Evolutionary conservation across 495 filamentous ascomycete genomes (phyloP).

Genomic region (Aspergillus campestris): DNA sequence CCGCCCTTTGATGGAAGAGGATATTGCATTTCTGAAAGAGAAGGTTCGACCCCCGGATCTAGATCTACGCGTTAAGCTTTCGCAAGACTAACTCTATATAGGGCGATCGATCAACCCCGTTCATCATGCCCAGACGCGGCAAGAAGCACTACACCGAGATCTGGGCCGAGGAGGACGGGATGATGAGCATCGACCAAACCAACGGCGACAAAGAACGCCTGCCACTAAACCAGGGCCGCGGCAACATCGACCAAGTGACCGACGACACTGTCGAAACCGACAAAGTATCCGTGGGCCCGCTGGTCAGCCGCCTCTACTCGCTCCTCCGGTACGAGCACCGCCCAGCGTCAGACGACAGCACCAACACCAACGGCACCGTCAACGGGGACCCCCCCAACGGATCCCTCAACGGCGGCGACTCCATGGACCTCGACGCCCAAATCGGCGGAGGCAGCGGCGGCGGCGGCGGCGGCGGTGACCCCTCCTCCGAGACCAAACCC

Average conservation of each 20-base stretch:
- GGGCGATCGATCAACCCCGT: constrained; percentile 74
- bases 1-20: constrained; percentile 84
- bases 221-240: constrained; percentile 72
- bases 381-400: constrained; percentile 44
- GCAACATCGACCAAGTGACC: constrained; percentile 73
- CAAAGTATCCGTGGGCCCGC: constrained; percentile 79
- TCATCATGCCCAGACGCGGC: constrained; percentile 78
- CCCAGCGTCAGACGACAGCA: constrained; percentile 44
- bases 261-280: constrained; percentile 82
- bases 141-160: constrained; percentile 77
- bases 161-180: constrained; percentile 89
- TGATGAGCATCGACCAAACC: constrained; percentile 56
- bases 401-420: constrained; percentile 48
- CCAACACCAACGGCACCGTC: constrained; percentile 39
- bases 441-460: constrained; percentile 26
- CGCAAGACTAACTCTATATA: constrained; percentile 17
- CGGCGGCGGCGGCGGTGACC: constrained; percentile 15
- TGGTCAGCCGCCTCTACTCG: constrained; percentile 74
- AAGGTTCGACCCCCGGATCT: constrained; percentile 34
- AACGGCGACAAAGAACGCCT: constrained; percentile 52
- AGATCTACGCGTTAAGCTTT: background rate
- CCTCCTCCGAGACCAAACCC: constrained; percentile 30
- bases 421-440: constrained; percentile 40
- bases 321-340: constrained; percentile 78
- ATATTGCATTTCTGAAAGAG: constrained; percentile 88